These are phyloP conservation scores for Colletotrichum gigasporum DNA, from an alignment of 2,329 filamentous ascomycete species.

Conservation along the genomic window DNA sequence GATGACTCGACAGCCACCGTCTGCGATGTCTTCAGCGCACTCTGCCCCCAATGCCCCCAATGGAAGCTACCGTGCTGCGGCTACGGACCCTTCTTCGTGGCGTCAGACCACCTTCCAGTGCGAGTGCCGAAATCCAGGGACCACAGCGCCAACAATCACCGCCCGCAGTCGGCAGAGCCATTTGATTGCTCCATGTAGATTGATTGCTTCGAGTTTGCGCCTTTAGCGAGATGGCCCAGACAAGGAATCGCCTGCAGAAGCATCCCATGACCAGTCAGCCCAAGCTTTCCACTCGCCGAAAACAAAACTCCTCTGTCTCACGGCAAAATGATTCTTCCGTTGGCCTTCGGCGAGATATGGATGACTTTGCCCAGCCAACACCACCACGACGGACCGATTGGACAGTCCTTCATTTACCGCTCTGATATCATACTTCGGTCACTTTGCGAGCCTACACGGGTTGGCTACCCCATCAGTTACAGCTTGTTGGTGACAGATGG, in stretches of 20 bases:
- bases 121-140: neutral
- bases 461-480: too few relatives aligned
- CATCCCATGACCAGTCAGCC: neutral
- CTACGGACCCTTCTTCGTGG: neutral
- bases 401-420: too few relatives aligned
- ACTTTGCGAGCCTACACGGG: too few relatives aligned
- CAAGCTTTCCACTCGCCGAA: neutral
- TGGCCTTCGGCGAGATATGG: neutral
- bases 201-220: constrained; percentile 14
- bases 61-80: neutral
- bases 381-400: too few relatives aligned
- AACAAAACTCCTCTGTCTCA: neutral
- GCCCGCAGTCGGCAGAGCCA: neutral
- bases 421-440: too few relatives aligned
- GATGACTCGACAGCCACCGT: neutral
- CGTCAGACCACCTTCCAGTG: neutral
- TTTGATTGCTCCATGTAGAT: constrained; percentile 2
- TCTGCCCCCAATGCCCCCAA: neutral
- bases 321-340: neutral
- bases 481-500: too few relatives aligned
- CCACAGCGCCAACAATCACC: neutral
- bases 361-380: too few relatives aligned
- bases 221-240: constrained; percentile 10
- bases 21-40: neutral
- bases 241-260: constrained; percentile 8